Conservation (phyloP, 148 eudicot species). For the Silene conica region DNA sequence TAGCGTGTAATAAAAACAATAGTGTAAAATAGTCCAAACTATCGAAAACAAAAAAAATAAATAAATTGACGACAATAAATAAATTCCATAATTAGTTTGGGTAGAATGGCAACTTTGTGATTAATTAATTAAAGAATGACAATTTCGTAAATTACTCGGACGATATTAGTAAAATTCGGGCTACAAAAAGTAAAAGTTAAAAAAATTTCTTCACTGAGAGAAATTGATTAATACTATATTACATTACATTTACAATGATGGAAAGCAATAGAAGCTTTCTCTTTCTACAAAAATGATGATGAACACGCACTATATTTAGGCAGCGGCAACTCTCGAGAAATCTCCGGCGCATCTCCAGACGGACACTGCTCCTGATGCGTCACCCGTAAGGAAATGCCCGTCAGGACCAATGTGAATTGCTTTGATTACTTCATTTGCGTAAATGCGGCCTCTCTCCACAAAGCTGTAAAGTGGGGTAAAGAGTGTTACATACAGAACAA, state of each 20-base stretch:
- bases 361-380: conserved; percentile 38
- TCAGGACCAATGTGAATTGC: conserved; percentile 31
- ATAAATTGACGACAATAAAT: too few species aligned
- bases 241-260: neutral
- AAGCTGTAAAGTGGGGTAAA: conserved; percentile 30
- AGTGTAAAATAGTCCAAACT: too few species aligned
- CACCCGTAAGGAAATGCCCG: conserved; percentile 59
- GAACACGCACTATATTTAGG: neutral
- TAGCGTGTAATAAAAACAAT: too few species aligned
- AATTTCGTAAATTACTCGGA: too few species aligned
- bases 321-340: conserved; percentile 1
- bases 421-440: conserved; percentile 27
- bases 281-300: neutral
- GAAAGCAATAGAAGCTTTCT: neutral
- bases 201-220: neutral
- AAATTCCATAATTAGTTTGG: too few species aligned
- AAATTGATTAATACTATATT: neutral
- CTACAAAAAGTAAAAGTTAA: too few species aligned
- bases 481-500: neutral
- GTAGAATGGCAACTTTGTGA: too few species aligned
- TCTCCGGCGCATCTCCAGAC: conserved; percentile 44
- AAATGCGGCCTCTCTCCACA: conserved; percentile 49
- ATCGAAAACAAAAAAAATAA: too few species aligned
- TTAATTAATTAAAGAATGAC: too few species aligned
- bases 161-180: too few species aligned